Conservation (phyloP, 768 basidiomycete species). For the Cystofilobasidium ferigula region DNA sequence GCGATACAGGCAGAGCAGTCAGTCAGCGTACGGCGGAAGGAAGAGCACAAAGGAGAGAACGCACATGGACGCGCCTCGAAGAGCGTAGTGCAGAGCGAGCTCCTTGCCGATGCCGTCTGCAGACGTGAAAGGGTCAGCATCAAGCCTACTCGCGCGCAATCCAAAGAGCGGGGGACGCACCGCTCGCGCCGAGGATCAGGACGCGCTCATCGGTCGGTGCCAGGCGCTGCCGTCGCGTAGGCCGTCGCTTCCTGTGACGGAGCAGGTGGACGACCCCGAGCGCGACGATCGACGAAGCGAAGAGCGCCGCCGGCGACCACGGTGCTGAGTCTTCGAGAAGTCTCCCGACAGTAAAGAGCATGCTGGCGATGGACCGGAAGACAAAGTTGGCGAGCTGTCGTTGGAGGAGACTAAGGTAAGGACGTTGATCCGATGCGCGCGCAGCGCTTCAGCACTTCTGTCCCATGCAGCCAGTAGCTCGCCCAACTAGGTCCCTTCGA, state of each 20-base stretch:
- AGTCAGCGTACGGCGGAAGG: neutral
- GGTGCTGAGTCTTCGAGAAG: too few species aligned
- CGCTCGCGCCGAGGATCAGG: conserved; percentile 69
- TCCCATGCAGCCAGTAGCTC: too few species aligned
- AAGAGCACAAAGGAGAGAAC: conserved; percentile 14
- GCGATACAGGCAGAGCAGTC: neutral
- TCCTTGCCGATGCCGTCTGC: conserved; percentile 57
- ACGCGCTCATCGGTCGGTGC: conserved; percentile 50
- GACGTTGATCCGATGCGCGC: too few species aligned
- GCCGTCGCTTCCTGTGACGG: neutral
- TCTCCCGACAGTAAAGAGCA: too few species aligned
- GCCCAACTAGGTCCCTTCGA: too few species aligned
- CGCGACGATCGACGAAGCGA: neutral
- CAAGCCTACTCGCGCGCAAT: neutral
- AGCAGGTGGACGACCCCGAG: neutral
- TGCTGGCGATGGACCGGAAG: too few species aligned
- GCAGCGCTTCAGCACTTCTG: too few species aligned
- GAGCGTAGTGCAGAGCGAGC: conserved; percentile 59
- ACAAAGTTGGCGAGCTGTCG: too few species aligned
- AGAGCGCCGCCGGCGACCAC: too few species aligned
- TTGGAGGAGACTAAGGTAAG: too few species aligned
- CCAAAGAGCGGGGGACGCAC: conserved; percentile 30
- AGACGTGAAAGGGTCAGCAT: neutral
- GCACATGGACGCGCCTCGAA: conserved; percentile 52
- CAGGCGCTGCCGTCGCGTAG: neutral